A percentile compares a stretch with the other conserved stretches of the same genome.
Conservation (phyloP, 345 rosid species). For the Eucalyptus tenuipes region DNA sequence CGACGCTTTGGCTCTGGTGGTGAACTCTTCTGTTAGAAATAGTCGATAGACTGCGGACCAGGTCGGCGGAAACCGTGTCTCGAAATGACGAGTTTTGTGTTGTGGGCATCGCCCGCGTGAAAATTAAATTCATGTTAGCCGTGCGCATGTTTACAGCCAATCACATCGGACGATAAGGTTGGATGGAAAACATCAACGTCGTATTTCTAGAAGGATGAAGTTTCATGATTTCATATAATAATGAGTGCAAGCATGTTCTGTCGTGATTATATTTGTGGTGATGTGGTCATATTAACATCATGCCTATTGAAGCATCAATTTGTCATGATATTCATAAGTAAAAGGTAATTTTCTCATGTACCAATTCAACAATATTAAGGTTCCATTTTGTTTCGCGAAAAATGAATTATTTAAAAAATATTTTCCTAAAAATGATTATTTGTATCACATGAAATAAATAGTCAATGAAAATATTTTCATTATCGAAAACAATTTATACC, state of each 20-base stretch:
- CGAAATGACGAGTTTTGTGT: background rate
- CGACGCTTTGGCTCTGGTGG: background rate
- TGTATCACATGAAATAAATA: too few species aligned
- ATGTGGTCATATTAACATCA: background rate
- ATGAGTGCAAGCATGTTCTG: background rate
- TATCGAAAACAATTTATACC: accelerated
- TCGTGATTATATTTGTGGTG: background rate
- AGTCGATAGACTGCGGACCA: background rate
- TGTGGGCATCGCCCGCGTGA: background rate
- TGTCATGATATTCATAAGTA: background rate
- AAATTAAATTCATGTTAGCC: background rate
- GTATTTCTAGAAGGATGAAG: background rate
- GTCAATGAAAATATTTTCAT: accelerated
- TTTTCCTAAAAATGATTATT: accelerated
- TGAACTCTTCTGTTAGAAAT: background rate
- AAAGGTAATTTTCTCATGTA: accelerated
- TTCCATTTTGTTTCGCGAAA: accelerated
- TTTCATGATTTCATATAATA: background rate
- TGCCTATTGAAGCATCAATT: background rate
- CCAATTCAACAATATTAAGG: background rate
- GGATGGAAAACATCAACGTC: background rate
- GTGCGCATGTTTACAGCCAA: background rate
- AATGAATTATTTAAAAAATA: accelerated
- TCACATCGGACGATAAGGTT: background rate
- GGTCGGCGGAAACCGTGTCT: background rate